Conservation (phyloP, 768 basidiomycete species). For the Lactifluus rugatus region DNA sequence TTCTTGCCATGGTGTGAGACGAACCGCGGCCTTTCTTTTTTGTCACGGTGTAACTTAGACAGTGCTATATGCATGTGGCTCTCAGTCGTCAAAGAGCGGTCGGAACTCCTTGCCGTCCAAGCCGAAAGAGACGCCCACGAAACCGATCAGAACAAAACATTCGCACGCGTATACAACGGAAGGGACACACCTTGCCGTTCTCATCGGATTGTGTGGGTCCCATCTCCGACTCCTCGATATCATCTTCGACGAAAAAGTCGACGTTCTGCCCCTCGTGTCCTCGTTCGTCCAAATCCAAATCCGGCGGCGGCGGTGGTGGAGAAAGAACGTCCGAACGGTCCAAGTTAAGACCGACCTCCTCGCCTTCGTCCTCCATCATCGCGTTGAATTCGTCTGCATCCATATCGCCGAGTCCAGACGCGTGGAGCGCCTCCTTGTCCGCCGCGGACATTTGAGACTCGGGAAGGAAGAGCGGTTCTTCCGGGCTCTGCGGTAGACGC, state of each 20-base stretch:
- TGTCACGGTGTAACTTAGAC: background rate
- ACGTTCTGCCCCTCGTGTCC: background rate
- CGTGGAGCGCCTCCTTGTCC: slow-evolving; percentile 42
- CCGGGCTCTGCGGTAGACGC: background rate
- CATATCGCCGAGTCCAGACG: slow-evolving; percentile 62
- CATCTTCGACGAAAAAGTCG: slow-evolving; percentile 7
- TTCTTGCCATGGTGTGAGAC: background rate
- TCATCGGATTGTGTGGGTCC: slow-evolving; percentile 18
- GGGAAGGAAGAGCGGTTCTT: slow-evolving; percentile 29
- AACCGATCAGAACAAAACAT: background rate
- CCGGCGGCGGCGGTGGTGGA: background rate
- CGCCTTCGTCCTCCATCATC: slow-evolving; percentile 50
- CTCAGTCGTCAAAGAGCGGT: slow-evolving; percentile 19
- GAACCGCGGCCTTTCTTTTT: background rate
- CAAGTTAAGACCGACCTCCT: slow-evolving; percentile 33
- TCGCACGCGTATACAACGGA: background rate
- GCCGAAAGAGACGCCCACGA: background rate
- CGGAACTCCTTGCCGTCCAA: slow-evolving; percentile 12
- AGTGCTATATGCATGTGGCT: background rate
- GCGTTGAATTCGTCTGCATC: slow-evolving; percentile 47
- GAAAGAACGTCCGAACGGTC: background rate
- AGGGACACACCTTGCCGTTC: slow-evolving; percentile 12
- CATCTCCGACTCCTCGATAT: slow-evolving; percentile 17
- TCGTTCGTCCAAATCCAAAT: slow-evolving; percentile 1
- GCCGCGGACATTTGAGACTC: slow-evolving; percentile 39